Evolutionary conservation across 345 rosid genomes (phyloP), one percentile per base, ranked within the genome.

Genomic region (Viola odorata): DNA sequence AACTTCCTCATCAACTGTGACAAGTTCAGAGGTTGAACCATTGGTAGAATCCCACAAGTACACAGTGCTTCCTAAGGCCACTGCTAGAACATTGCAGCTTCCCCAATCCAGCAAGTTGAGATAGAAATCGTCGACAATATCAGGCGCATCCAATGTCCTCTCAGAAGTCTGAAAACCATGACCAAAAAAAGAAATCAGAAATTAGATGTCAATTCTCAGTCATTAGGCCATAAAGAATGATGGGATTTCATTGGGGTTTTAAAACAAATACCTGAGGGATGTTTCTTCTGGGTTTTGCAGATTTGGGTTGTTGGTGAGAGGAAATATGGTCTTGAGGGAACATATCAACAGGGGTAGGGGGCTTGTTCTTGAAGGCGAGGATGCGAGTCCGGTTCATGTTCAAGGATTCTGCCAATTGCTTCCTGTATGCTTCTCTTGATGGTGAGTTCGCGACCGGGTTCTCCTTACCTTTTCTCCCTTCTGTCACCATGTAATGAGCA

Each of bases 301-400:
- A 48, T 40, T 57, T 57, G 3, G 45, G 36, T 6, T 40, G 60
- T 13, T 14, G 63, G 38, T 23, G 37, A 9, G 61, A 37, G 7
- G 71, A 49, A 50, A 59, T 54, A 4, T 37, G 36, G 12, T 61
- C 62, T 0, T 44, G 39, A 1, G 79, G 81, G 57, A 77, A 59
- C 12, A 45, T 23, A 11, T 81, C 71, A 44, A 69, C 68, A 1
- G 64, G 66, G 7, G 67, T 23, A 7, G 86, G 90, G 11, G 91
- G 82, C 66, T 83, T 91, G 78, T 82, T 82, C 66, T 70, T 79
- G 71, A 88, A 91, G 7, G 91, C 89, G 32, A 88, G 72, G 54
- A 91, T 91, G 23, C 88, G 69, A 3, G 88, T 76, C 62, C 80
- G 62, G 51, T 84, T 82, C 80, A 86, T 77, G 56, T 83, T 79